Percentiles rank a stretch among this genome's conserved stretches.
Conservation (phyloP, 2,329 filamentous ascomycete species). For the Aspergillus neoniger region DNA sequence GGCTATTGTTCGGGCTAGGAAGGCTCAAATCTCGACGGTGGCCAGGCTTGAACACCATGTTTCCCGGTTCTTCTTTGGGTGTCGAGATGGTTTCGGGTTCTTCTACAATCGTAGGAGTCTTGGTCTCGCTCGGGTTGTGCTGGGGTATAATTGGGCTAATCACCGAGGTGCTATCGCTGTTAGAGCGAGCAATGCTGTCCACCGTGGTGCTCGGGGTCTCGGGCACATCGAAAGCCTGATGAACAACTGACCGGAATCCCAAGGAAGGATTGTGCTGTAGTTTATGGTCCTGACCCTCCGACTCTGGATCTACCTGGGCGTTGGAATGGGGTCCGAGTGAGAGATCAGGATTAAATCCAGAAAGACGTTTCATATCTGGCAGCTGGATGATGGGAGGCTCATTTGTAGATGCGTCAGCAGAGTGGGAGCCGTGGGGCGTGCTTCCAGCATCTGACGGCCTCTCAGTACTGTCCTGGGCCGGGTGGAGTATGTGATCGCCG, state of each 20-base stretch:
- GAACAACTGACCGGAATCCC: slow-evolving; percentile 62
- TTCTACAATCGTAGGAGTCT: slow-evolving; percentile 59
- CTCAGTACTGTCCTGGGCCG: background rate
- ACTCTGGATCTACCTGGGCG: slow-evolving; percentile 18
- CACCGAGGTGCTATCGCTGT: slow-evolving; percentile 63
- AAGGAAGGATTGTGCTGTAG: slow-evolving; percentile 57
- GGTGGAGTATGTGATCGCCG: slow-evolving; percentile 12
- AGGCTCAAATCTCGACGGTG: slow-evolving; percentile 61
- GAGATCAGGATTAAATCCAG: slow-evolving; percentile 39
- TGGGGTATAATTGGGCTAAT: slow-evolving; percentile 65
- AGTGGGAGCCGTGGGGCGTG: background rate
- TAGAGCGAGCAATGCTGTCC: slow-evolving; percentile 58
- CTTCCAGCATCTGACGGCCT: background rate
- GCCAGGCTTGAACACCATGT: slow-evolving; percentile 51
- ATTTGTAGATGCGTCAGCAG: slow-evolving; percentile 11
- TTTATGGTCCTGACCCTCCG: slow-evolving; percentile 22
- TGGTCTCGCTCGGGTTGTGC: slow-evolving; percentile 41
- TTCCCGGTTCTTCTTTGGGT: slow-evolving; percentile 20
- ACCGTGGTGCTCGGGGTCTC: slow-evolving; percentile 58
- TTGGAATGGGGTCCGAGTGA: slow-evolving; percentile 19
- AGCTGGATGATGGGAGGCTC: slow-evolving; percentile 31
- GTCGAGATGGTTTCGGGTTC: slow-evolving; percentile 46
- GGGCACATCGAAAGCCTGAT: slow-evolving; percentile 63
- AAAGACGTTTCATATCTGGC: slow-evolving; percentile 48
- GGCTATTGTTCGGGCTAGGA: slow-evolving; percentile 61